Evolutionary conservation across 768 basidiomycete genomes (phyloP).

Genomic region (Saitozyma podzolica): DNA sequence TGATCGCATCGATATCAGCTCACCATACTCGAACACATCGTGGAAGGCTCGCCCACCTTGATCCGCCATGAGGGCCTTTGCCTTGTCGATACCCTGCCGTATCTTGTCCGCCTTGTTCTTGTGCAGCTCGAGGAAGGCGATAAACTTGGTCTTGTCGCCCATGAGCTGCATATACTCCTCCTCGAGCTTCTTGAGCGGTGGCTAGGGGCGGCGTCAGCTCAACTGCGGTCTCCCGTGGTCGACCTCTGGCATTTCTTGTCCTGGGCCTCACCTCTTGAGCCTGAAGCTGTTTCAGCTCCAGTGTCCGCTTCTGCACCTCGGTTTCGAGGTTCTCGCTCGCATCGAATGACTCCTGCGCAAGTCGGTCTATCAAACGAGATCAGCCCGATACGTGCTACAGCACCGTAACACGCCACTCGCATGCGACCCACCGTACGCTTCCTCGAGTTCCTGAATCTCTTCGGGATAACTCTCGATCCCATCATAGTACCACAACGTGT

Average conservation of each 20-base stretch:
- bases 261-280: constrained; percentile 42
- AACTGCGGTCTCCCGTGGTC: background rate
- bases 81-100: constrained; percentile 62
- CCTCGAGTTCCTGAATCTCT: constrained; percentile 57
- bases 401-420: background rate
- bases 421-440: constrained; percentile 64
- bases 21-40: too few species aligned
- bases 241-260: background rate
- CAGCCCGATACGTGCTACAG: constrained; percentile 4
- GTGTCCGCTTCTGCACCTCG: constrained; percentile 19
- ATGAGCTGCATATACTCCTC: constrained; percentile 62
- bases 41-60: constrained; percentile 28
- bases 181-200: constrained; percentile 49
- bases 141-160: constrained; percentile 59
- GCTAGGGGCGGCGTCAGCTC: constrained; percentile 24
- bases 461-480: constrained; percentile 66
- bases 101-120: constrained; percentile 65
- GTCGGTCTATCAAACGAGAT: constrained; percentile 26
- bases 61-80: constrained; percentile 46
- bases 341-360: constrained; percentile 24
- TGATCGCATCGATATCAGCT: background rate
- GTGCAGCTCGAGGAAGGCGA: constrained; percentile 44
- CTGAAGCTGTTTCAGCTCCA: constrained; percentile 39
- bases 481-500: constrained; percentile 45
- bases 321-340: constrained; percentile 32